Conservation (phyloP, 805 yeast genomes). For the Blastobotrys terrestris region DNA sequence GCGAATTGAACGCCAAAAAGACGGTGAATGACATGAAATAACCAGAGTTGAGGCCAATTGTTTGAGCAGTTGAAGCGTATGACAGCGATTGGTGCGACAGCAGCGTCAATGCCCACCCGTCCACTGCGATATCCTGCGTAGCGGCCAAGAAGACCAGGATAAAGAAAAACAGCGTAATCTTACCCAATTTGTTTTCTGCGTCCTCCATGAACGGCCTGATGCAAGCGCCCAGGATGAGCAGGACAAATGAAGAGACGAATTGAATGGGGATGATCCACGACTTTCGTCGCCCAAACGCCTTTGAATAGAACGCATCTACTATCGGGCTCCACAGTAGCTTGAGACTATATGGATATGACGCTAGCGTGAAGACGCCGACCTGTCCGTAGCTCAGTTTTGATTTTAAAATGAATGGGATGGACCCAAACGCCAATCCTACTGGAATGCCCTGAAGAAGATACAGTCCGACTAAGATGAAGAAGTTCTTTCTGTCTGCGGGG, state of each 20-base stretch:
- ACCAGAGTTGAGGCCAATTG: conserved; percentile 90
- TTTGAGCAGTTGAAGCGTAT: conserved; percentile 96
- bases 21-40: conserved; percentile 89
- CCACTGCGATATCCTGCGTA: conserved; percentile 97
- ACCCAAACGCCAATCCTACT: conserved; percentile 91
- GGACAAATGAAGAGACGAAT: conserved; percentile 61
- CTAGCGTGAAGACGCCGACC: conserved; percentile 84
- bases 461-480: conserved; percentile 61
- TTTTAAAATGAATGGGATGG: conserved; percentile 84
- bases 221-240: conserved; percentile 56
- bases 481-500: conserved; percentile 61
- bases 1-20: conserved; percentile 82
- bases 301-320: conserved; percentile 77
- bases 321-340: conserved; percentile 94
- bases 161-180: conserved; percentile 68
- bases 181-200: conserved; percentile 43
- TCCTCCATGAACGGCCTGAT: conserved; percentile 43
- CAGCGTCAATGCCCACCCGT: conserved; percentile 96
- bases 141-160: conserved; percentile 82
- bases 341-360: conserved; percentile 90
- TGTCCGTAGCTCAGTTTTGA: conserved; percentile 78
- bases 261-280: conserved; percentile 96
- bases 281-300: conserved; percentile 69
- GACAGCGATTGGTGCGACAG: conserved; percentile 71
- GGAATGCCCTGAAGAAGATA: conserved; percentile 95